Conservation (phyloP, 495 filamentous ascomycete genomes). For the Penicillium roqueforti region DNA sequence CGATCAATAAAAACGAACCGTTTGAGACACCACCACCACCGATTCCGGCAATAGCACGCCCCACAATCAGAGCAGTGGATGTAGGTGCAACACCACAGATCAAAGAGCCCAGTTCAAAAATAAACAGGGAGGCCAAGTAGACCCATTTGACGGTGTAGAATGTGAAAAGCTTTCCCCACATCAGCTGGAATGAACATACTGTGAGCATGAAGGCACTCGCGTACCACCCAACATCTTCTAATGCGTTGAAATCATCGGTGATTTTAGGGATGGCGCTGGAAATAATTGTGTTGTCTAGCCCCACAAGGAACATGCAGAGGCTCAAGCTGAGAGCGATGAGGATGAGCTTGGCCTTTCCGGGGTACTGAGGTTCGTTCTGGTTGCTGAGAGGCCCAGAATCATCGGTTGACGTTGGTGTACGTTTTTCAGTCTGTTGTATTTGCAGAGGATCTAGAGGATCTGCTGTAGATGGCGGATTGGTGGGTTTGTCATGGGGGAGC, state of each 20-base stretch:
- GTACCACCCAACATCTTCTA: neutral
- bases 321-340: neutral
- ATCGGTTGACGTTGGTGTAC: neutral
- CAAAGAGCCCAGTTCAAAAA: neutral
- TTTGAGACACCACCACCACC: neutral
- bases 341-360: neutral
- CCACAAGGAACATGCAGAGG: neutral
- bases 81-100: neutral
- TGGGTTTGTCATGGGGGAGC: neutral
- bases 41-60: neutral
- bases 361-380: neutral
- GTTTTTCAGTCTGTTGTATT: neutral
- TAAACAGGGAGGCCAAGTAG: neutral
- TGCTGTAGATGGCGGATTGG: neutral
- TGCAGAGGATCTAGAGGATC: neutral
- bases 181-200: neutral
- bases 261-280: neutral
- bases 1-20: neutral
- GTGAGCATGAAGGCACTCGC: neutral
- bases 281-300: neutral
- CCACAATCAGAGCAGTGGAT: neutral
- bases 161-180: neutral
- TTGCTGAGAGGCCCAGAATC: neutral
- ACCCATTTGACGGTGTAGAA: neutral
- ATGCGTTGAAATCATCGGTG: neutral